Base-by-base conservation (phyloP, 768 basidiomycete species). In the Hysterangium stoloniferum region DNA sequence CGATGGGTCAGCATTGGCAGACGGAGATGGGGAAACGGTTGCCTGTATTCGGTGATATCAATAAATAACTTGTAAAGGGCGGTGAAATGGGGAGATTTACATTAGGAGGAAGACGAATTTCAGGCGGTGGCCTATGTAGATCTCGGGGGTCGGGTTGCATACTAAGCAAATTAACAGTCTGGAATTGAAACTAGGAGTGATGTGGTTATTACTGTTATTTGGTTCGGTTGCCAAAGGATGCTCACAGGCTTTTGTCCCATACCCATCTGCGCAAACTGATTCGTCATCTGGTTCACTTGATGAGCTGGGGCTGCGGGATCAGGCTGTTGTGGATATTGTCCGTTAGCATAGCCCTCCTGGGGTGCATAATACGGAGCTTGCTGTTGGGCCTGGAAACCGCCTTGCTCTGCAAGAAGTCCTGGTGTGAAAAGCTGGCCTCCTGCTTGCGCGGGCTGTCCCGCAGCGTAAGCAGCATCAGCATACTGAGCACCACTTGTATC, bases 71-170 rank as follows among this genome's bases (percentile, higher is more conserved):
- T 11, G 15, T 20, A 4, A 34, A 3, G 19, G 13, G n/a, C 11
- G 15, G 45, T 25, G 9, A 20, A 22, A 41, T 20, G 29, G 38
- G 8, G 22, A 32, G 38, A 45, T n/a, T 46, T 29, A 71, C 73
- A 55, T 86, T 86, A 8, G 91, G 84, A 1, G 95, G 94, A 2
- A 98, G 73, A 20, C 84, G 76, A 52, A 95, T 94, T 54, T 91
- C 88, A 4, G 96, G 96, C 1, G 94, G 93, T 0, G 85, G 83
- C 29, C 76, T 71, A 36, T 77, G 71, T 38, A 99, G 71, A 55
- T 91, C 92, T 42, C 79, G 77, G 2, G 95, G 93, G 63, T 98
- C 92, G 24, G 94, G 89, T 28, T 92, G 91, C 32, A 87, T 82
- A 2, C 91, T 90, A 62, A 98, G 80, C 42, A 99, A 76, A 71